A percentile compares a stretch with the other conserved stretches of the same genome.
phyloP scores from a whole-genome alignment of 73 alveolate genomes.

The Paramecium pentaurelia region DNA sequence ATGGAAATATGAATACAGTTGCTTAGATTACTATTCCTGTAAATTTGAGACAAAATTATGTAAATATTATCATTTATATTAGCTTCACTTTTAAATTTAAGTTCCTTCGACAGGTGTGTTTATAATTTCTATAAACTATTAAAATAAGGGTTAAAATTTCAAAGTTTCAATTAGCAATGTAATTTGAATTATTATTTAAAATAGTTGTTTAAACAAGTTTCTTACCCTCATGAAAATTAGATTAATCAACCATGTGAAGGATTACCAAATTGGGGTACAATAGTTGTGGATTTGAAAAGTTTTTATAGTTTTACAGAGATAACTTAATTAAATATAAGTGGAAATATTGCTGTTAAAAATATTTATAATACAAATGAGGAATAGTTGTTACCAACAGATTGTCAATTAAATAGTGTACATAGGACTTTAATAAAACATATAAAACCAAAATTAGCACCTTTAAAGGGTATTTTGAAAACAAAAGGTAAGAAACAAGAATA shows the following conservation, averaged over 20 bases:
- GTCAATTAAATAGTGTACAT: background rate
- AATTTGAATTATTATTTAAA: background rate
- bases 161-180: background rate
- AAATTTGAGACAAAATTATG: constrained; percentile 6
- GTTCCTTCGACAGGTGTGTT: background rate
- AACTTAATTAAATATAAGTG: background rate
- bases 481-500: background rate
- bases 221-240: background rate
- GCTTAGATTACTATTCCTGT: background rate
- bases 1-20: constrained; percentile 20
- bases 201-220: background rate
- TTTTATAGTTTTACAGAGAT: background rate
- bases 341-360: constrained; percentile 8
- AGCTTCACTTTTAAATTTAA: constrained; percentile 21
- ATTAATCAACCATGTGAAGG: constrained; percentile 7
- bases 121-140: background rate
- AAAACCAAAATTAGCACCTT: background rate
- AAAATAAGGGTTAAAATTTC: background rate
- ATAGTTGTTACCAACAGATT: background rate
- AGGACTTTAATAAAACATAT: background rate
- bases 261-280: constrained; percentile 1
- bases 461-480: background rate
- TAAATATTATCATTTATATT: background rate
- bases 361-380: constrained; percentile 34
- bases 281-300: background rate